These are phyloP conservation scores for Aspergillus campestris DNA, from an alignment of 495 filamentous ascomycete species.

Conservation along the genomic window DNA sequence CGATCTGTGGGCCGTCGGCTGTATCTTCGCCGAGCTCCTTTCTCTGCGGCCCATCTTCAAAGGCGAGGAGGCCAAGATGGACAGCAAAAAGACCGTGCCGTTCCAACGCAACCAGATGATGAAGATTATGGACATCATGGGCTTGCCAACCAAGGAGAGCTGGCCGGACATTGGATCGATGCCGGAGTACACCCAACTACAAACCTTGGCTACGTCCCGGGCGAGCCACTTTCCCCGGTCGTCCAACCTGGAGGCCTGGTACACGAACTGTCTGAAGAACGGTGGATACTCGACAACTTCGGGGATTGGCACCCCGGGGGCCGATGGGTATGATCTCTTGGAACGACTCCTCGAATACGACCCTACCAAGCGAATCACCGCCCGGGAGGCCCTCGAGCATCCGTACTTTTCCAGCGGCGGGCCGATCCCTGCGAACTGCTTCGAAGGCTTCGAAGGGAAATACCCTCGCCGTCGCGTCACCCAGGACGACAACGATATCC, in stretches of 20 bases:
- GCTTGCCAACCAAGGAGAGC: conserved; percentile 75
- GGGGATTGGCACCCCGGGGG: conserved; percentile 49
- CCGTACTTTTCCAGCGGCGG: conserved; percentile 70
- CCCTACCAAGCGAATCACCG: conserved; percentile 78
- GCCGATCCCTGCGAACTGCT: conserved; percentile 69
- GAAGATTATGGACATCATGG: conserved; percentile 95
- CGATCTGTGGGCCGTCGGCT: conserved; percentile 95
- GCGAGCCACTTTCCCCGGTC: conserved; percentile 32
- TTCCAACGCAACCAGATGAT: conserved; percentile 99
- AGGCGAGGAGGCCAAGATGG: conserved; percentile 98
- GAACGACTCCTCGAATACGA: conserved; percentile 83
- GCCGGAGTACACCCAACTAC: conserved; percentile 72
- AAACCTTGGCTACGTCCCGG: conserved; percentile 49
- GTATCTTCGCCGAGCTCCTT: conserved; percentile 93
- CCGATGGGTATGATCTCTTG: conserved; percentile 73
- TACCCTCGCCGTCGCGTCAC: conserved; percentile 88
- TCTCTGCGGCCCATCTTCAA: conserved; percentile 95
- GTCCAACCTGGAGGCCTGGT: conserved; percentile 57
- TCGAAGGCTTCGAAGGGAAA: conserved; percentile 75
- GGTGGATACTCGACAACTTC: conserved; percentile 46
- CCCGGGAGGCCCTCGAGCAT: conserved; percentile 75
- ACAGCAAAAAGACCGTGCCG: conserved; percentile 90
- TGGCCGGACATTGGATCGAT: conserved; percentile 78
- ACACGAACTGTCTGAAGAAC: conserved; percentile 50
- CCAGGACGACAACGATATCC: conserved; percentile 90